These are phyloP conservation scores for Datisca glomerata DNA, from an alignment of 306 rosid genomes.

Conservation along the genomic window DNA sequence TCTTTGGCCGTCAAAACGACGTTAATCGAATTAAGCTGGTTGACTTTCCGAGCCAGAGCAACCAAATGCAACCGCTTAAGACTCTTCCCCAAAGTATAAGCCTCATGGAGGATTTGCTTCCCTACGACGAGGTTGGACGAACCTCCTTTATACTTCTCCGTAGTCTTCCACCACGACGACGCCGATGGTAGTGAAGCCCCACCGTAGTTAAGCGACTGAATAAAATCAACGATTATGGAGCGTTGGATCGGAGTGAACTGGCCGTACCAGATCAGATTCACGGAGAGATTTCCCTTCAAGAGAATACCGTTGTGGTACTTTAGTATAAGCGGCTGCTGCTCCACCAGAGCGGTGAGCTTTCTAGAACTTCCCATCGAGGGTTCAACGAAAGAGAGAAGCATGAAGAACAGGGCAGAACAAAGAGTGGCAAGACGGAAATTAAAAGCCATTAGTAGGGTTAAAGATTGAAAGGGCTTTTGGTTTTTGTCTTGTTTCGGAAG, in stretches of 20 bases:
- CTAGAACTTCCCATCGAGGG: too few relatives aligned
- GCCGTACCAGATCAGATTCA: slow-evolving; percentile 84
- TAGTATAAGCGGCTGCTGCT: slow-evolving; percentile 60
- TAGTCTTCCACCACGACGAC: slow-evolving; percentile 77
- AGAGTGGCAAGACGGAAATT: slow-evolving; percentile 21
- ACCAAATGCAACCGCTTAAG: slow-evolving; percentile 27
- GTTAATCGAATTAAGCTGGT: slow-evolving; percentile 31
- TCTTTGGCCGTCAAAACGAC: slow-evolving; percentile 65
- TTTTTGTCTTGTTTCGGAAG: not conserved
- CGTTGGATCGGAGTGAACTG: slow-evolving; percentile 64
- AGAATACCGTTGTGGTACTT: slow-evolving; percentile 82
- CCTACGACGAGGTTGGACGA: slow-evolving; percentile 52
- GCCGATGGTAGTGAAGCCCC: slow-evolving; percentile 31
- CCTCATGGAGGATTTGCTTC: slow-evolving; percentile 46
- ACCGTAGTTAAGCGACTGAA: slow-evolving; percentile 32
- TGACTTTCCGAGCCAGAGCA: slow-evolving; percentile 35
- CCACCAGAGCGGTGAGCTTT: slow-evolving; percentile 31
- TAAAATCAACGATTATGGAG: slow-evolving; percentile 60
- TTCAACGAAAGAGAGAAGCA: not conserved
- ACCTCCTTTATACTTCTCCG: slow-evolving; percentile 56
- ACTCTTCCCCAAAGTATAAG: slow-evolving; percentile 49
- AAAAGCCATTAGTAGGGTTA: slow-evolving; percentile 12
- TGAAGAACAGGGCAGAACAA: slow-evolving; percentile 6
- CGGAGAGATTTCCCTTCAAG: slow-evolving; percentile 63
- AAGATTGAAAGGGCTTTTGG: not conserved